Conservation (phyloP, 768 basidiomycete genomes). For the Russula sp. region DNA sequence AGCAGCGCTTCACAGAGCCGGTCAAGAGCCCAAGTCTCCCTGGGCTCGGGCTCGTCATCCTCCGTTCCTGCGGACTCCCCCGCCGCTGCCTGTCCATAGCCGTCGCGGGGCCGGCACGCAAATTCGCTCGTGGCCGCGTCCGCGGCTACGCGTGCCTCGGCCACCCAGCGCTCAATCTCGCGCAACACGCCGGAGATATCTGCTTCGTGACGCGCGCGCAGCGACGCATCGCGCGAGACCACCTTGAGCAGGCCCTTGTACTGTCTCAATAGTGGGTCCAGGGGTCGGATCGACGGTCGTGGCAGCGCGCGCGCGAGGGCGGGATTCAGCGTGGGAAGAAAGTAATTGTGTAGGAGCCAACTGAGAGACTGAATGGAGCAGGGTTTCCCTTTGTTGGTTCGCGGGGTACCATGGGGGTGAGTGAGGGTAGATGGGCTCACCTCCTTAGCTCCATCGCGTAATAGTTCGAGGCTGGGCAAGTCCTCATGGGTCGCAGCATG, state of each 20-base stretch:
- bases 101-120: slow-evolving; percentile 38
- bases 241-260: slow-evolving; percentile 69
- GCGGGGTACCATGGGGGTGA: not conserved
- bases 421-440: slow-evolving; percentile 31
- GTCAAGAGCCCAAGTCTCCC: slow-evolving; percentile 65
- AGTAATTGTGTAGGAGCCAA: slow-evolving; percentile 85
- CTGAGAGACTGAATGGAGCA: slow-evolving; percentile 53
- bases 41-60: slow-evolving; percentile 40
- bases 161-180: slow-evolving; percentile 73
- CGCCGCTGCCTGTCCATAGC: slow-evolving; percentile 5
- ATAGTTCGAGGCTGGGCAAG: slow-evolving; percentile 73
- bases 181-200: slow-evolving; percentile 47
- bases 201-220: slow-evolving; percentile 44
- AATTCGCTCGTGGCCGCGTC: slow-evolving; percentile 38
- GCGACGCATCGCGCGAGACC: slow-evolving; percentile 57
- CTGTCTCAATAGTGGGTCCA: slow-evolving; percentile 61
- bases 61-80: slow-evolving; percentile 17
- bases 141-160: slow-evolving; percentile 63
- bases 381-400: too few relatives aligned
- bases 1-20: slow-evolving; percentile 59
- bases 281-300: slow-evolving; percentile 41
- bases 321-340: slow-evolving; percentile 66
- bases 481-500: slow-evolving; percentile 97
- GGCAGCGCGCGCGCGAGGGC: slow-evolving; percentile 28
- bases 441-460: slow-evolving; percentile 73